Conservation (phyloP, 106 monocot genomes). For the Xerophyta viscosa region DNA sequence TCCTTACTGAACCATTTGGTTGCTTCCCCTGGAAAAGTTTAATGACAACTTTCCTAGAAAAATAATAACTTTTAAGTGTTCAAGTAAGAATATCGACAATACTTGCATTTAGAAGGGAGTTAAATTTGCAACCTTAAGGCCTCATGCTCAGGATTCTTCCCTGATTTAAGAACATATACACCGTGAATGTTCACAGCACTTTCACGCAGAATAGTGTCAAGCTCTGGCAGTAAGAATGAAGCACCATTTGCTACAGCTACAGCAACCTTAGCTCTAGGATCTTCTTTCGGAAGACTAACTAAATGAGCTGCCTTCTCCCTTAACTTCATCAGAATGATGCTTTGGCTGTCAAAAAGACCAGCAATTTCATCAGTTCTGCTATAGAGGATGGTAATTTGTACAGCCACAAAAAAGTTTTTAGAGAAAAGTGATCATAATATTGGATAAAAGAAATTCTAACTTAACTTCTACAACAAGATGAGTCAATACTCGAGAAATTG, state of each 20-base stretch:
- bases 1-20: conserved; percentile 41
- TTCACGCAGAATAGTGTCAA: conserved; percentile 29
- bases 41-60: conserved; percentile 51
- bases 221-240: conserved; percentile 24
- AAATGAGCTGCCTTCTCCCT: conserved; percentile 31
- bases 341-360: conserved; percentile 25
- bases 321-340: conserved; percentile 32
- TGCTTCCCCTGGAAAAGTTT: conserved; percentile 35
- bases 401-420: too few relatives aligned
- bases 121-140: conserved; percentile 39
- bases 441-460: too few relatives aligned
- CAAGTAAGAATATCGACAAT: too few relatives aligned
- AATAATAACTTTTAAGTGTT: not conserved
- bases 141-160: conserved; percentile 23
- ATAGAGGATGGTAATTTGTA: too few relatives aligned
- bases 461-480: too few relatives aligned
- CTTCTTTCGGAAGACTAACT: conserved; percentile 37
- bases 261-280: conserved; percentile 20
- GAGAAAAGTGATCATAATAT: too few relatives aligned
- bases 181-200: conserved; percentile 54
- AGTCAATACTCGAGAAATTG: too few relatives aligned
- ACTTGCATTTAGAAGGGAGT: too few relatives aligned
- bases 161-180: conserved; percentile 51
- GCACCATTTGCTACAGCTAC: conserved; percentile 38
- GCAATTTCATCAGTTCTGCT: too few relatives aligned